Percentiles rank a stretch among this genome's conserved stretches.
Conservation (phyloP, 352 stramenopile genomes). For the Globisporangium echinulatum region DNA sequence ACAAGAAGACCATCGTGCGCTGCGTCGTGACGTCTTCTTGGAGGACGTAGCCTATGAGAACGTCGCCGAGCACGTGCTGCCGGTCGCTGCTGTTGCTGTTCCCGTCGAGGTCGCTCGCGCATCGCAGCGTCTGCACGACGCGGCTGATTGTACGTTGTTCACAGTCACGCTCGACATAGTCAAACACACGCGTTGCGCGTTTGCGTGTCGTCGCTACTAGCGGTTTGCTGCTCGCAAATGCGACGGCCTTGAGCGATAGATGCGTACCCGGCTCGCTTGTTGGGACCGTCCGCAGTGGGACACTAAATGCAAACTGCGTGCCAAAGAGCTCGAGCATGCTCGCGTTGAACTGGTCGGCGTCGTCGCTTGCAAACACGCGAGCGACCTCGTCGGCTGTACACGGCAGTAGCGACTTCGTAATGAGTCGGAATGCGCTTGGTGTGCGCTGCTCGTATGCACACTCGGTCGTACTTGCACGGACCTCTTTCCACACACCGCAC, state of each 20-base stretch:
- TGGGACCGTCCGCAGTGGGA: constrained; percentile 18
- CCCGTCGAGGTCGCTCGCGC: constrained; percentile 2
- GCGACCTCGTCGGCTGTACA: constrained; percentile 19
- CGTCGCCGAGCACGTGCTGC: constrained; percentile 6
- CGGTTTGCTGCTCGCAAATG: constrained; percentile 13
- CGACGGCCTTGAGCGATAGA: constrained; percentile 17
- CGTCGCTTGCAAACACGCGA: constrained; percentile 12
- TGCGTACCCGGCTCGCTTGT: constrained; percentile 4
- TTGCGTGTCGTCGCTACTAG: constrained; percentile 11
- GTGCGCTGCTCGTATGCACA: constrained; percentile 9
- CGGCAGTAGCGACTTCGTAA: constrained; percentile 15
- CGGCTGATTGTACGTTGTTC: constrained; percentile 7
- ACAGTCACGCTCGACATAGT: constrained; percentile 14
- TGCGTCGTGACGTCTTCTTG: constrained; percentile 14
- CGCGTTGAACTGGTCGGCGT: constrained; percentile 24
- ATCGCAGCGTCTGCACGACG: constrained; percentile 16
- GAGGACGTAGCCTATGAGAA: constrained; percentile 15
- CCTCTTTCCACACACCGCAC: constrained; percentile 6
- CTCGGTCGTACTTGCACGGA: constrained; percentile 3
- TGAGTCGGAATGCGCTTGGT: constrained; percentile 12
- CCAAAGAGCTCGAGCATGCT: constrained; percentile 23
- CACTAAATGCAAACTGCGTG: constrained; percentile 13
- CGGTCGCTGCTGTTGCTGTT: neutral
- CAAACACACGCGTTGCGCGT: constrained; percentile 13
- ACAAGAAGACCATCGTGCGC: constrained; percentile 17